Conservation (phyloP, 345 rosid species). For the Arabis hirsuta region DNA sequence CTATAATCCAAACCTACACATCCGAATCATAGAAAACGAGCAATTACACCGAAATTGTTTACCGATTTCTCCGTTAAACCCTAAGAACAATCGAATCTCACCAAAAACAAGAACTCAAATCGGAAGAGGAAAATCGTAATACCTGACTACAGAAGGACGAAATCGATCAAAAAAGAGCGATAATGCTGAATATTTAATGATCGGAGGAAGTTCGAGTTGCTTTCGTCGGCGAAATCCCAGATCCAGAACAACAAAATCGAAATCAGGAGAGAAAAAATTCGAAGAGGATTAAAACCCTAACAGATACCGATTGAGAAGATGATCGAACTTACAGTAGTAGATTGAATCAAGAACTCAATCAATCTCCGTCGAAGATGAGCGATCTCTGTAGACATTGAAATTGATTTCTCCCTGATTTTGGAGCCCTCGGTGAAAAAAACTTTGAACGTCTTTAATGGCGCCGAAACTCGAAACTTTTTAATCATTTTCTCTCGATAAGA, state of each 20-base stretch:
- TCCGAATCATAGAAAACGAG: slow-evolving; percentile 6
- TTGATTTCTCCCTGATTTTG: slow-evolving; percentile 12
- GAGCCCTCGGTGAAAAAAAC: slow-evolving; percentile 20
- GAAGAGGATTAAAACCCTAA: neutral
- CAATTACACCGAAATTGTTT: neutral
- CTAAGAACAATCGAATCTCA: slow-evolving; percentile 8
- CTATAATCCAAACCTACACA: neutral
- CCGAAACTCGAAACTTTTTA: slow-evolving; percentile 9
- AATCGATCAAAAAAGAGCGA: slow-evolving; percentile 76
- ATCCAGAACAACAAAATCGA: neutral
- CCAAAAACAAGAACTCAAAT: neutral
- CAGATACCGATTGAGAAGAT: slow-evolving; percentile 4
- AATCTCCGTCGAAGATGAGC: slow-evolving; percentile 33
- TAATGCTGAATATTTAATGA: slow-evolving; percentile 71
- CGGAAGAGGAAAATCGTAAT: neutral
- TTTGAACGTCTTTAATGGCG: slow-evolving; percentile 38
- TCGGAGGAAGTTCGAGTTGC: slow-evolving; percentile 62
- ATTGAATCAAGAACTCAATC: slow-evolving; percentile 26
- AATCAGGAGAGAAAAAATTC: slow-evolving; percentile 8
- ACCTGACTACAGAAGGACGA: slow-evolving; percentile 57
- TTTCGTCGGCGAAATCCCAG: slow-evolving; percentile 33
- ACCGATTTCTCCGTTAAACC: neutral
- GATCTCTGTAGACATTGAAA: slow-evolving; percentile 31
- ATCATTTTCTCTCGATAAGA: neutral
- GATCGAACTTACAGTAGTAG: slow-evolving; percentile 14